Percentiles rank a stretch among this genome's conserved stretches.
Evolutionary conservation across 2,329 filamentous ascomycete genomes (phyloP).

Genomic region (Microcyclospora tardicrescens): DNA sequence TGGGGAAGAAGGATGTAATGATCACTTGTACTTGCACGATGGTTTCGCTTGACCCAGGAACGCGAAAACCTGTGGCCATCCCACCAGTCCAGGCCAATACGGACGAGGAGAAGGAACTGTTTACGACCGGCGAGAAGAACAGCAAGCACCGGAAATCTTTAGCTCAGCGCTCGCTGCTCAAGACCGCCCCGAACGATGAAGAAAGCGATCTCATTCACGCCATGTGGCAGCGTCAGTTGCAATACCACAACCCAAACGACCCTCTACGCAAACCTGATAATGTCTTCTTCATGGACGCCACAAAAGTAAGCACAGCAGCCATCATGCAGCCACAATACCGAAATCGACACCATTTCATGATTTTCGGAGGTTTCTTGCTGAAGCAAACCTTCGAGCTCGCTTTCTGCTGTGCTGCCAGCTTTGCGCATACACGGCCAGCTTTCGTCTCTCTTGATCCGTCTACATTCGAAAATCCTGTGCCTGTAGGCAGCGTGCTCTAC

Average conservation of each 20-base stretch:
- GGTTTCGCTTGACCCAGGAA: conserved; percentile 58
- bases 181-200: conserved; percentile 55
- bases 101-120: conserved; percentile 51
- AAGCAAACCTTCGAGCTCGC: conserved; percentile 65
- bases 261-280: conserved; percentile 43
- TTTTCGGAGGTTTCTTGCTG: conserved; percentile 62
- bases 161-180: conserved; percentile 46
- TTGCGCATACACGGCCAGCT: conserved; percentile 55
- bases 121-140: conserved; percentile 50
- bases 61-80: conserved; percentile 52
- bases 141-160: conserved; percentile 54
- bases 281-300: conserved; percentile 49
- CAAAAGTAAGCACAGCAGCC: conserved; percentile 50
- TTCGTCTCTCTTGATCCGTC: conserved; percentile 62
- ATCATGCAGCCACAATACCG: conserved; percentile 67
- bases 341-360: conserved; percentile 58
- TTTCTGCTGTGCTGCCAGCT: conserved; percentile 60
- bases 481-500: conserved; percentile 61
- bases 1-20: conserved; percentile 47
- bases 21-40: conserved; percentile 67
- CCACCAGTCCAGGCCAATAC: conserved; percentile 50
- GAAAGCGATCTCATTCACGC: conserved; percentile 60
- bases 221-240: conserved; percentile 57
- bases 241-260: conserved; percentile 49
- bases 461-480: conserved; percentile 63